These are phyloP conservation scores for Vitis hybrid DNA, from an alignment of 177 flowering plant species.

Conservation along the genomic window DNA sequence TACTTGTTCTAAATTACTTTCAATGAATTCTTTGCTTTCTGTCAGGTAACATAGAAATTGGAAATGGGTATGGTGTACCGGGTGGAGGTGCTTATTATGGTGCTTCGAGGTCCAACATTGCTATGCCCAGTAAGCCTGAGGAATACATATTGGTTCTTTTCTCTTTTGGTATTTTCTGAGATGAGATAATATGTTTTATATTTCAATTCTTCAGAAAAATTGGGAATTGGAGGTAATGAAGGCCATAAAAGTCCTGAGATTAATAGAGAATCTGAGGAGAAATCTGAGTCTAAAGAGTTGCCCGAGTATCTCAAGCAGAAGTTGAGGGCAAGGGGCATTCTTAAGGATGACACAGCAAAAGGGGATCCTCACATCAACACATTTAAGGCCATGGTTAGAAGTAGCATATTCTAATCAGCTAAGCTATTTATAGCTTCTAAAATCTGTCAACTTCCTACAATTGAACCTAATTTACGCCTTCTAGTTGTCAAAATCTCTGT, in stretches of 20 bases:
- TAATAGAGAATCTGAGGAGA: constrained; percentile 33
- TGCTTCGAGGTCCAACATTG: constrained; percentile 33
- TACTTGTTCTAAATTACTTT: background rate
- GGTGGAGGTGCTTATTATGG: constrained; percentile 87
- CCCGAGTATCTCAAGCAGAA: constrained; percentile 88
- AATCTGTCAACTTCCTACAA: background rate
- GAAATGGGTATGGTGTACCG: constrained; percentile 98
- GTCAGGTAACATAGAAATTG: constrained; percentile 77
- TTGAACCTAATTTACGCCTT: background rate
- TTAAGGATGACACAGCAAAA: constrained; percentile 44
- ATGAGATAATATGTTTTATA: background rate
- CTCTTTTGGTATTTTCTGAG: background rate
- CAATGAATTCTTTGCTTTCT: background rate
- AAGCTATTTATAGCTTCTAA: background rate
- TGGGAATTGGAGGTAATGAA: constrained; percentile 26
- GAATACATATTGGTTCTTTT: background rate
- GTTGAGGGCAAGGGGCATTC: constrained; percentile 87
- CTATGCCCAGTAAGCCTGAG: constrained; percentile 28
- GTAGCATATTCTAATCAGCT: too few relatives aligned
- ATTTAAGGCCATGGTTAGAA: too few relatives aligned
- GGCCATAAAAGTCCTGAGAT: constrained; percentile 21
- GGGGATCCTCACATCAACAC: constrained; percentile 8
- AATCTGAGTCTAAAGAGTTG: constrained; percentile 46
- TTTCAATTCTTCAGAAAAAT: constrained; percentile 25
- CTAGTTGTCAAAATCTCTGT: background rate